Evolutionary conservation across 768 basidiomycete genomes (phyloP).

Genomic region (Collybia mongolica): DNA sequence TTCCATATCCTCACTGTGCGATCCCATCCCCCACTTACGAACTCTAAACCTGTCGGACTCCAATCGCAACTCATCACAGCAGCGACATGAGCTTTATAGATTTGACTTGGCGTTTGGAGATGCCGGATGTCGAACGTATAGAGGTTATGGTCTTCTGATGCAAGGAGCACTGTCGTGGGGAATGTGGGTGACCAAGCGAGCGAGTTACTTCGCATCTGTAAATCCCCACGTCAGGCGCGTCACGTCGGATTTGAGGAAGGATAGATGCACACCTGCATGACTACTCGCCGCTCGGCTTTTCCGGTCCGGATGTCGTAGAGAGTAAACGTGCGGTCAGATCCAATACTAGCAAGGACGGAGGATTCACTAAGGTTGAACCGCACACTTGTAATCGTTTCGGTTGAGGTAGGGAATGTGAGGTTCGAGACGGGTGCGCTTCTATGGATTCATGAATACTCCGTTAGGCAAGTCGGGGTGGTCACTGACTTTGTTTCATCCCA

Average conservation of each 20-base stretch:
- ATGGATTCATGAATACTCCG: background rate
- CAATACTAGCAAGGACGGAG: conserved; percentile 92
- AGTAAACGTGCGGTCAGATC: conserved; percentile 93
- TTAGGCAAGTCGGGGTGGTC: conserved; percentile 4
- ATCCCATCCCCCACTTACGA: conserved; percentile 97
- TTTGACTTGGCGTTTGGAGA: conserved; percentile 77
- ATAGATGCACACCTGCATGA: conserved; percentile 71
- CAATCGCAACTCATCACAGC: conserved; percentile 98
- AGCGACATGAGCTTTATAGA: conserved; percentile 97
- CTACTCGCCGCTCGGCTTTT: conserved; percentile 87
- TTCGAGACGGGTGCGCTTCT: conserved; percentile 87
- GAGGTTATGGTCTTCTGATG: conserved; percentile 98
- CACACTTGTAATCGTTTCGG: conserved; percentile 85
- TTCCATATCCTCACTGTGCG: conserved; percentile 93
- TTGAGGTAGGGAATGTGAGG: conserved; percentile 81
- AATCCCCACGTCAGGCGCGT: background rate
- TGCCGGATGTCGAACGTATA: conserved; percentile 97
- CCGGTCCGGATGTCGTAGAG: conserved; percentile 96
- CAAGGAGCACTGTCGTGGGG: conserved; percentile 87
- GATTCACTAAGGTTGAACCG: conserved; percentile 94
- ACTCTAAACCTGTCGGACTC: conserved; percentile 94
- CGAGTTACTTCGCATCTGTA: conserved; percentile 82
- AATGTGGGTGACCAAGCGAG: conserved; percentile 96
- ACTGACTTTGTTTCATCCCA: conserved; percentile 96
- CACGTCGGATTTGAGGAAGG: no score